These are phyloP conservation scores for Candida albicans DNA, from an alignment of 1,139 yeast species.

Conservation along the genomic window DNA sequence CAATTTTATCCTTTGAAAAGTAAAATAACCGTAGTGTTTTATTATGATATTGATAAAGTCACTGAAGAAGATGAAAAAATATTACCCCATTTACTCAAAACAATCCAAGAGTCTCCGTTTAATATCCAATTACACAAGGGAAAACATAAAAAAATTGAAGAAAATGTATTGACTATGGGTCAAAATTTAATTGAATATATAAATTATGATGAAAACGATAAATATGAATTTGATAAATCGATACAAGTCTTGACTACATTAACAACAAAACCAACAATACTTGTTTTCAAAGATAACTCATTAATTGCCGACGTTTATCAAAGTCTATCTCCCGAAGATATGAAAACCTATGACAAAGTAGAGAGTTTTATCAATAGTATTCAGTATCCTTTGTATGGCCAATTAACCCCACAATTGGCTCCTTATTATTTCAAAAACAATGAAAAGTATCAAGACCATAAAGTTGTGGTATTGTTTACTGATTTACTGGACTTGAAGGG, in stretches of 20 bases:
- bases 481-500: slow-evolving; percentile 42
- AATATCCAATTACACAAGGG: slow-evolving; percentile 55
- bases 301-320: slow-evolving; percentile 54
- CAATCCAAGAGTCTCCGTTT: slow-evolving; percentile 54
- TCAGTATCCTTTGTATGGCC: slow-evolving; percentile 52
- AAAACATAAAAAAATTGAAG: slow-evolving; percentile 43
- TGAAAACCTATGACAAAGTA: slow-evolving; percentile 50
- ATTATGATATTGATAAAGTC: slow-evolving; percentile 51
- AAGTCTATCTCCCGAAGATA: slow-evolving; percentile 62
- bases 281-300: slow-evolving; percentile 58
- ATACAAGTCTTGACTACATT: slow-evolving; percentile 51
- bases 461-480: slow-evolving; percentile 54
- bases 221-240: slow-evolving; percentile 39
- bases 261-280: slow-evolving; percentile 60
- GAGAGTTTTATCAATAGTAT: slow-evolving; percentile 48
- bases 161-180: slow-evolving; percentile 44
- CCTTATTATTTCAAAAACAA: slow-evolving; percentile 35
- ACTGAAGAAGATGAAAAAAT: slow-evolving; percentile 62
- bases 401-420: slow-evolving; percentile 44
- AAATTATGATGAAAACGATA: slow-evolving; percentile 35
- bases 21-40: slow-evolving; percentile 51
- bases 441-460: slow-evolving; percentile 27
- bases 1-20: slow-evolving; percentile 43
- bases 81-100: slow-evolving; percentile 59
- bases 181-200: slow-evolving; percentile 40